Conservation (phyloP, 495 filamentous ascomycete species). For the Cercophora samala region DNA sequence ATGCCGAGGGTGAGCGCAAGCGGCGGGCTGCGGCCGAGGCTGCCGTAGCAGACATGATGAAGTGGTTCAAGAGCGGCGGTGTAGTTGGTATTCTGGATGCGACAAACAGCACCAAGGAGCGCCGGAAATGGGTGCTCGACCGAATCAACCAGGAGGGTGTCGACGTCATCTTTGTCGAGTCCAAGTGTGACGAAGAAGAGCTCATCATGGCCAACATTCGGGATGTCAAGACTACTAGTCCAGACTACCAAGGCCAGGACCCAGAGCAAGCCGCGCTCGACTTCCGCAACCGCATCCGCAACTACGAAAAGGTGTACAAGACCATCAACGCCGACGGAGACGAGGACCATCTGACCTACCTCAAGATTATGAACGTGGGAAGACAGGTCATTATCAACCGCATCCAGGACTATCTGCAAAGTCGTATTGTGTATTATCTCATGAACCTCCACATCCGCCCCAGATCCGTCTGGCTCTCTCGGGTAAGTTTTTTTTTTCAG, state of each 20-base stretch:
- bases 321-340: constrained; percentile 73
- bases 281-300: constrained; percentile 89
- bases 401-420: constrained; percentile 94
- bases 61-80: constrained; percentile 78
- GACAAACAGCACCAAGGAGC: constrained; percentile 85
- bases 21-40: constrained; percentile 83
- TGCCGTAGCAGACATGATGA: constrained; percentile 84
- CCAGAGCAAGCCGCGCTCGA: constrained; percentile 85
- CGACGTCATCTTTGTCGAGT: constrained; percentile 92
- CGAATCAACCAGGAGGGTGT: constrained; percentile 66
- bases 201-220: constrained; percentile 96
- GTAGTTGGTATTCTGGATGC: constrained; percentile 91
- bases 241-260: constrained; percentile 91
- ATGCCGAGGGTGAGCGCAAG: constrained; percentile 85
- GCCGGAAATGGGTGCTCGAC: constrained; percentile 89
- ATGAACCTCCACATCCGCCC: constrained; percentile 98
- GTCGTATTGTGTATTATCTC: constrained; percentile 92
- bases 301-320: constrained; percentile 95
- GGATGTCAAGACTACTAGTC: constrained; percentile 94
- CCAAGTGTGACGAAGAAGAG: constrained; percentile 89
- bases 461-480: constrained; percentile 94
- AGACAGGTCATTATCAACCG: constrained; percentile 94
- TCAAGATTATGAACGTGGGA: constrained; percentile 96
- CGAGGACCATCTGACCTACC: constrained; percentile 82
- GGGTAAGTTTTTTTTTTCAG: constrained; percentile 59